Evolutionary conservation across 768 basidiomycete genomes (phyloP).

Genomic region (Leucocoprinus birnbaumii): DNA sequence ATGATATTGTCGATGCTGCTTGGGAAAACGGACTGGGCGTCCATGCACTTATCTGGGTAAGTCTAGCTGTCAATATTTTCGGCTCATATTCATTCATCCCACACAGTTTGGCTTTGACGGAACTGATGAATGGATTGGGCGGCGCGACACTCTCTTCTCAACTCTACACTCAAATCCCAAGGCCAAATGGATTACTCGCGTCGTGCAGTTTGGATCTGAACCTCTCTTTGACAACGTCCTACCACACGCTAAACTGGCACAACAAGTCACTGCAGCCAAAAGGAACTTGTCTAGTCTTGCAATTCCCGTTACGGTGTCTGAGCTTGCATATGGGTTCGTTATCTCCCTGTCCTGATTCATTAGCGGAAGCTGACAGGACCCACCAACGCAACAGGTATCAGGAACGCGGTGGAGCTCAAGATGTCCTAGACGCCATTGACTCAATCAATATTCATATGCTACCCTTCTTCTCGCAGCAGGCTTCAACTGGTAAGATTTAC

Average conservation of each 20-base stretch:
- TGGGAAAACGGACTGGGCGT: constrained; percentile 51
- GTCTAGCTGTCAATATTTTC: constrained; percentile 1
- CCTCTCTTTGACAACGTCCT: constrained; percentile 52
- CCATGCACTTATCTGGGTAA: constrained; percentile 60
- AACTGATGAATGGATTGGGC: constrained; percentile 38
- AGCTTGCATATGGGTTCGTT: constrained; percentile 39
- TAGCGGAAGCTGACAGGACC: neutral
- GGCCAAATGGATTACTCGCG: constrained; percentile 52
- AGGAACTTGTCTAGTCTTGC: constrained; percentile 38
- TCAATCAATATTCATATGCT: constrained; percentile 58
- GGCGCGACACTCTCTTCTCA: constrained; percentile 41
- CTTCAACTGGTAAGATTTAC: constrained; percentile 38
- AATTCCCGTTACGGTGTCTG: constrained; percentile 58
- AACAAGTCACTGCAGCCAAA: constrained; percentile 43
- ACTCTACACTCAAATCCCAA: constrained; percentile 45
- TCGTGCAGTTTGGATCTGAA: constrained; percentile 58
- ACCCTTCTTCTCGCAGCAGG: constrained; percentile 49
- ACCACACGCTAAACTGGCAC: constrained; percentile 36
- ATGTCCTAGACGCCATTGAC: constrained; percentile 49
- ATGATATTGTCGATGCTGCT: constrained; percentile 54
- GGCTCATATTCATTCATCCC: neutral
- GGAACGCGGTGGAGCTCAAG: constrained; percentile 46
- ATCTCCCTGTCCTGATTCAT: constrained; percentile 14
- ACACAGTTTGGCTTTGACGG: constrained; percentile 33
- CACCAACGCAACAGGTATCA: constrained; percentile 19